Evolutionary conservation across 768 basidiomycete genomes (phyloP).

Genomic region (Collybiopsis confluens): DNA sequence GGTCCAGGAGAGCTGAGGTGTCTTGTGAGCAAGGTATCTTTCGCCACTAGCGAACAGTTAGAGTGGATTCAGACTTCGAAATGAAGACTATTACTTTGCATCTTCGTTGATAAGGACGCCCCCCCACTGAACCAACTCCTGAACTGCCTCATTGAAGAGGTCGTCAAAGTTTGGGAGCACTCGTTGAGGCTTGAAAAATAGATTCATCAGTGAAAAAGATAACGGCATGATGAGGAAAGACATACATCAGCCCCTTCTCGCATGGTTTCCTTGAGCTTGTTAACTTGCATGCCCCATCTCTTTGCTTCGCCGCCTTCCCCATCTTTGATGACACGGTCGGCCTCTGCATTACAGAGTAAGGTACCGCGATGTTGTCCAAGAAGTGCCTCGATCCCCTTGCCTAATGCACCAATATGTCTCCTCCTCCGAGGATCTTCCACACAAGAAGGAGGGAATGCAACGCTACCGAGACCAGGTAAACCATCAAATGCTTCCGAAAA

Average conservation of each 20-base stretch:
- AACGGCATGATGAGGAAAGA: background rate
- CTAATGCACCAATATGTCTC: constrained; percentile 67
- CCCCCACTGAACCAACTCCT: constrained; percentile 71
- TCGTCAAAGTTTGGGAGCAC: constrained; percentile 51
- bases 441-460: constrained; percentile 74
- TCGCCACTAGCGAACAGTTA: constrained; percentile 44
- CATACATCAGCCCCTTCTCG: constrained; percentile 53
- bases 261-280: constrained; percentile 51
- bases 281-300: constrained; percentile 70
- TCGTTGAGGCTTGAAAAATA: constrained; percentile 3
- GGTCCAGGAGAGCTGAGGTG: constrained; percentile 59
- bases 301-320: constrained; percentile 66
- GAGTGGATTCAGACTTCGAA: too few relatives aligned
- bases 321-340: constrained; percentile 27
- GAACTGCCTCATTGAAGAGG: constrained; percentile 74
- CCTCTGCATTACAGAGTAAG: constrained; percentile 57
- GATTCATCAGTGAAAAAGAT: background rate
- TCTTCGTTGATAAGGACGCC: constrained; percentile 66
- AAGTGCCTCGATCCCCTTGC: constrained; percentile 63
- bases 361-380: constrained; percentile 62
- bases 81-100: constrained; percentile 55
- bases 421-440: constrained; percentile 75
- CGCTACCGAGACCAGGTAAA: constrained; percentile 69
- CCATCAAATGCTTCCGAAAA: constrained; percentile 55
- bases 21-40: constrained; percentile 73